Percentiles rank a stretch among this genome's conserved stretches.
phyloP scores from a whole-genome alignment of 352 stramenopile species.

The Phytophthora multivora region DNA sequence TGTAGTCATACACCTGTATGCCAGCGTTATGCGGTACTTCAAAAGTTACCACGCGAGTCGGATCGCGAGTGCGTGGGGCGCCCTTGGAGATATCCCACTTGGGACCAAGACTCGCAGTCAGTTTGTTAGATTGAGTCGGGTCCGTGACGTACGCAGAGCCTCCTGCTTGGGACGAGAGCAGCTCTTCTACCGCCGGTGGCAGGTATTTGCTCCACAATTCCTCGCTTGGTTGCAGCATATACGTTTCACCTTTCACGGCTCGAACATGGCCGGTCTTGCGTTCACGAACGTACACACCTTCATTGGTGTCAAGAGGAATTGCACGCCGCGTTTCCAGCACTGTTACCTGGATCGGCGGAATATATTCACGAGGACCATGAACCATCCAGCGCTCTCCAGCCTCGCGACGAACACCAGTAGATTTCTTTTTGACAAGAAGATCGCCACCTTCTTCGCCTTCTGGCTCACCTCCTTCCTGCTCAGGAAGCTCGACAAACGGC shows the following conservation, averaged over 20 bases:
- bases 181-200: constrained; percentile 64
- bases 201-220: constrained; percentile 77
- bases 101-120: constrained; percentile 28
- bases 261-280: constrained; percentile 78
- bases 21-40: constrained; percentile 83
- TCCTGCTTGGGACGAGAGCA: constrained; percentile 56
- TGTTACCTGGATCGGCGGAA: constrained; percentile 76
- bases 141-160: constrained; percentile 70
- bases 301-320: constrained; percentile 79
- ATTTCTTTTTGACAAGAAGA: constrained; percentile 16
- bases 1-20: constrained; percentile 88
- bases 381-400: constrained; percentile 84
- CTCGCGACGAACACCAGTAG: constrained; percentile 43
- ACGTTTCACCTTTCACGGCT: constrained; percentile 75
- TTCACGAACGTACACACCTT: constrained; percentile 83
- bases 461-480: constrained; percentile 17
- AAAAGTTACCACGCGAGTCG: constrained; percentile 75
- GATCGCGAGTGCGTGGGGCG: constrained; percentile 41
- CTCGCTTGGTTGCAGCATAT: constrained; percentile 84
- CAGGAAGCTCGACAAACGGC: constrained; percentile 51
- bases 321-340: constrained; percentile 78
- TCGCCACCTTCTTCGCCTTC: constrained; percentile 25
- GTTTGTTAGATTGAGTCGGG: constrained; percentile 34
- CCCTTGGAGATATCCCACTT: constrained; percentile 13
- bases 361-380: constrained; percentile 79